These are phyloP conservation scores for Fraxinus pennsylvanica DNA, from an alignment of 257 asterid species.

Conservation along the genomic window DNA sequence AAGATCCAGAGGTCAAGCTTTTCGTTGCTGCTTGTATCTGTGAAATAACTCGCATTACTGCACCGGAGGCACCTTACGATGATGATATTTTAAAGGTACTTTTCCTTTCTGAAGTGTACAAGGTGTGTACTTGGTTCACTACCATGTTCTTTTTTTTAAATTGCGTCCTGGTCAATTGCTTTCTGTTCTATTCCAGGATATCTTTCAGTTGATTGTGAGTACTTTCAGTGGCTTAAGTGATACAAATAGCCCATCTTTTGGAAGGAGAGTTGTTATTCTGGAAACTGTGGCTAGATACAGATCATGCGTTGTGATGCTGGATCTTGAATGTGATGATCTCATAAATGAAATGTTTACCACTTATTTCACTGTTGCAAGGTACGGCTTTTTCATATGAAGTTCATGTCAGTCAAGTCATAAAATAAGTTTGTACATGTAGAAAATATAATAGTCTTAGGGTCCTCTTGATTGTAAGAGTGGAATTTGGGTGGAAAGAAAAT, in stretches of 20 bases:
- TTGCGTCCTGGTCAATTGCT: constrained; percentile 28
- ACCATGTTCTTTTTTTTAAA: background rate
- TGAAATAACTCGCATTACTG: constrained; percentile 93
- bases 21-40: constrained; percentile 92
- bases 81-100: constrained; percentile 84
- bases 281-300: constrained; percentile 94
- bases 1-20: constrained; percentile 80
- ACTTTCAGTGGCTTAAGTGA: constrained; percentile 88
- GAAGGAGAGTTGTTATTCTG: constrained; percentile 87
- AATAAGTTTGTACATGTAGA: background rate
- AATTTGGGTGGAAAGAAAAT: no score
- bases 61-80: constrained; percentile 90
- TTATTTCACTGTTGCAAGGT: constrained; percentile 85
- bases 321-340: constrained; percentile 96
- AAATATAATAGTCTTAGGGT: background rate
- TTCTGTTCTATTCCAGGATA: constrained; percentile 60
- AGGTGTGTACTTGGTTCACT: constrained; percentile 18
- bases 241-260: constrained; percentile 69
- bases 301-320: constrained; percentile 95
- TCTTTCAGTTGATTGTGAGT: constrained; percentile 79
- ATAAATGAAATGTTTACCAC: constrained; percentile 78
- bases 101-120: constrained; percentile 18
- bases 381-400: constrained; percentile 15
- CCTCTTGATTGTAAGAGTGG: no score
- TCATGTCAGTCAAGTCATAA: constrained; percentile 1